Percentiles rank a stretch among this genome's conserved stretches.
These are phyloP conservation scores for Ogataea hybrid DNA, from an alignment of 1,139 yeast species.

Conservation along the genomic window DNA sequence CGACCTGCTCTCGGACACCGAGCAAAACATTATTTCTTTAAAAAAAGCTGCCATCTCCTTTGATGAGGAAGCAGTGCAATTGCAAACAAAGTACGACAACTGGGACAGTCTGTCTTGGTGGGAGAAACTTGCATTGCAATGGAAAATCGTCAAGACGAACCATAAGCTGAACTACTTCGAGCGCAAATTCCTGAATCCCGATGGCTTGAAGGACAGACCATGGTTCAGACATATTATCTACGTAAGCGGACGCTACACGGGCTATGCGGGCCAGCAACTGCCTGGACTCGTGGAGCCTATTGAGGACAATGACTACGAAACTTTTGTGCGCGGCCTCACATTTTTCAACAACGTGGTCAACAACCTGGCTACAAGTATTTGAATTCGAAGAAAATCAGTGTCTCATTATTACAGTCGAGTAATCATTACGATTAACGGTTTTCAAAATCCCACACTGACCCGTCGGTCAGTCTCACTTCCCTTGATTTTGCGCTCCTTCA, in stretches of 20 bases:
- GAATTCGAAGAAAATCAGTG: neutral
- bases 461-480: slow-evolving; percentile 31
- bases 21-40: slow-evolving; percentile 26
- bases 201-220: slow-evolving; percentile 66
- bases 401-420: slow-evolving; percentile 3
- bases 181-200: slow-evolving; percentile 57
- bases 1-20: slow-evolving; percentile 28
- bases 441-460: slow-evolving; percentile 19
- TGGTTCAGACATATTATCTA: slow-evolving; percentile 87
- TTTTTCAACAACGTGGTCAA: slow-evolving; percentile 17
- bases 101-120: slow-evolving; percentile 35
- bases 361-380: slow-evolving; percentile 8
- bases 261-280: slow-evolving; percentile 78
- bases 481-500: slow-evolving; percentile 26
- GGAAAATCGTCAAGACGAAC: slow-evolving; percentile 32
- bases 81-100: slow-evolving; percentile 40
- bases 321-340: slow-evolving; percentile 39
- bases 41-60: slow-evolving; percentile 32
- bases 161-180: slow-evolving; percentile 52
- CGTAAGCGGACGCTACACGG: slow-evolving; percentile 84
- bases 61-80: slow-evolving; percentile 37
- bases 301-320: slow-evolving; percentile 59
- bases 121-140: slow-evolving; percentile 39
- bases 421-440: neutral
- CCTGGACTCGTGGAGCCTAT: slow-evolving; percentile 81